These are phyloP conservation scores for Diplodia scrobiculata DNA, from an alignment of 2,329 filamentous ascomycete species.

Conservation along the genomic window DNA sequence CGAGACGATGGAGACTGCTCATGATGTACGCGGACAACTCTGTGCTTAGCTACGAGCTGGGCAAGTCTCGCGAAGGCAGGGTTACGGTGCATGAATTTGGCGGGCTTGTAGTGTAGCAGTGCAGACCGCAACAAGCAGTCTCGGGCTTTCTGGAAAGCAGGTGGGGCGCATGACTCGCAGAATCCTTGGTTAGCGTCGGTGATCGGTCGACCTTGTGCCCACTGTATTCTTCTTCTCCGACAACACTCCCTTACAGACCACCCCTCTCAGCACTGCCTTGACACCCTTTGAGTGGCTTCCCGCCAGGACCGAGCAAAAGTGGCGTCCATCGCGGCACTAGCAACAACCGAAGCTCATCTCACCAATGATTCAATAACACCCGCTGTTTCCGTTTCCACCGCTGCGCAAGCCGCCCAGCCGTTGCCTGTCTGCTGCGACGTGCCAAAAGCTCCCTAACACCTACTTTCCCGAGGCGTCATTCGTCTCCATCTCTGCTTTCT, in stretches of 20 bases:
- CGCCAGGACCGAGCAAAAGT: conserved; percentile 10
- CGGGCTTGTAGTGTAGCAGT: conserved; percentile 15
- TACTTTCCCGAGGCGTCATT: conserved; percentile 27
- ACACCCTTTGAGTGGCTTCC: not conserved
- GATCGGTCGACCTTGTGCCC: not conserved
- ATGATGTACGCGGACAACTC: conserved; percentile 71
- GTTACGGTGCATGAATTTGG: conserved; percentile 16
- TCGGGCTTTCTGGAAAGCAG: not conserved
- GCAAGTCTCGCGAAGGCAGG: conserved; percentile 31
- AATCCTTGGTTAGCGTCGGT: not conserved
- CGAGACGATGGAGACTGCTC: conserved; percentile 65
- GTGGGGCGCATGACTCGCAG: conserved; percentile 11
- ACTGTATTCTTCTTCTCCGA: not conserved
- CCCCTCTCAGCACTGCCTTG: not conserved
- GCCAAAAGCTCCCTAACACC: conserved; percentile 33
- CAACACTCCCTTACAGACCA: not conserved
- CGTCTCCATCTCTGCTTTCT: not conserved
- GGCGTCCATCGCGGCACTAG: conserved; percentile 12
- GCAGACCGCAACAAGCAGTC: too few relatives aligned
- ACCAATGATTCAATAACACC: conserved; percentile 42
- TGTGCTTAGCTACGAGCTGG: conserved; percentile 70
- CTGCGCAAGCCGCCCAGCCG: conserved; percentile 24
- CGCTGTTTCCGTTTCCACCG: conserved; percentile 21
- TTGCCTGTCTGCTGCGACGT: not conserved
- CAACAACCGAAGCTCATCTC: not conserved